Evolutionary conservation across 192 early-diverging fungal species (phyloP), one percentile per base, ranked within the genome.

Genomic region (Diversispora eburnea): DNA sequence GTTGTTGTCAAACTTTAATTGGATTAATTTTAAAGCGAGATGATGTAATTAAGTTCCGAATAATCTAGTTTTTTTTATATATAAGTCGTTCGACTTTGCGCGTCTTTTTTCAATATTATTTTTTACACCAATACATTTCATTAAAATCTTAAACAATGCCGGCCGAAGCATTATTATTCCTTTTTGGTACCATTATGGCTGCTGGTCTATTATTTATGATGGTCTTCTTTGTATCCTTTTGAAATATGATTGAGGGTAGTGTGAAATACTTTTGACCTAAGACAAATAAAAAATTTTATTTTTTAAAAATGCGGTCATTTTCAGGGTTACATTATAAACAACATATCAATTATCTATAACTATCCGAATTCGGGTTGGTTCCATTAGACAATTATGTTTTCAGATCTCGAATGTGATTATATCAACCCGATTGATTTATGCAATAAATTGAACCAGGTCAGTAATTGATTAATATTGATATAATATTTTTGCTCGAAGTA

Each of bases 391-490:
- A 84, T 84, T 70, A 84, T 84, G 83, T 84, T 82, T 75, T 84
- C 83, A 48, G 83, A 84, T 75, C 25, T 96, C 69, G 92, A 99
- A 85, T 94, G 92, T 83, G 97, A 99, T 77, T 99, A 99, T 84
- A 96, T 99, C 84, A 99, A 99, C 81, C 97, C 97, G 12, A 99
- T 99, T 75, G 97, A 99, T 79, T 88, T 99, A 59, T 97, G 94
- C 84, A 93, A 92, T 82, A 95, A 91, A 74, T 86, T 99, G 77
- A 99, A 99, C 80, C 92, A 90, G 83, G 94, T 93, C 85, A n/a
- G n/a, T n/a, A n/a, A n/a, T n/a, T n/a, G n/a, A n/a, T n/a, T n/a
- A n/a, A n/a, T n/a, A n/a, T n/a, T n/a, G n/a, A n/a, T n/a, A n/a
- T n/a, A n/a, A n/a, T n/a, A n/a, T n/a, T n/a, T 33, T 33, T 33